phyloP scores from a whole-genome alignment of 1,284 basidiomycete genomes.

The Heterobasidion occidentale region DNA sequence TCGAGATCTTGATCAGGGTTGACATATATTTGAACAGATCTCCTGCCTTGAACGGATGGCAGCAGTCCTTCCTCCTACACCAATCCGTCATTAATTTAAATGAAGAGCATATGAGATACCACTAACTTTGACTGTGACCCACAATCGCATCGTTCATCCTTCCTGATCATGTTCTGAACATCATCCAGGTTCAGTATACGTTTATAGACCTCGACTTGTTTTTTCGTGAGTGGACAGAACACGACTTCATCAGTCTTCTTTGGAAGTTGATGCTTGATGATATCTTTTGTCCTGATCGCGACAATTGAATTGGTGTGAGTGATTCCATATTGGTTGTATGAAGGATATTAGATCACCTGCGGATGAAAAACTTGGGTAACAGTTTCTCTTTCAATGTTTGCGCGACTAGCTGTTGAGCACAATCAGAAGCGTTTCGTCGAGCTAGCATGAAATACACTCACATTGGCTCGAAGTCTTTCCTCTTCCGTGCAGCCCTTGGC shows the following conservation, averaged over 20 bases:
- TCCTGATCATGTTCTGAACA: conserved; percentile 59
- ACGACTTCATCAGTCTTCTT: conserved; percentile 82
- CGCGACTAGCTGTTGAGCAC: conserved; percentile 38
- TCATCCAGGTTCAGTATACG: conserved; percentile 51
- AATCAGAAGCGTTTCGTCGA: neutral
- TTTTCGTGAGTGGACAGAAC: conserved; percentile 73
- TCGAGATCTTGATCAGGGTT: conserved; percentile 77
- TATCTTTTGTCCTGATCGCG: conserved; percentile 61
- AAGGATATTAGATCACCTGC: conserved; percentile 39
- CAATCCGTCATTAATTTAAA: neutral
- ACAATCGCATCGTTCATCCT: conserved; percentile 69
- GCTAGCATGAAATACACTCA: conserved; percentile 21
- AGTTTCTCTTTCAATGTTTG: conserved; percentile 54
- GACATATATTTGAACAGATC: conserved; percentile 71
- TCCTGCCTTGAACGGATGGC: conserved; percentile 49
- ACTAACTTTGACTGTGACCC: conserved; percentile 46
- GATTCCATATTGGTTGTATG: conserved; percentile 6
- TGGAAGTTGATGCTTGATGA: conserved; percentile 76
- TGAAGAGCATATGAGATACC: neutral
- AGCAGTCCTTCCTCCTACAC: conserved; percentile 56
- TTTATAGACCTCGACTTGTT: conserved; percentile 67
- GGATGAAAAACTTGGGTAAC: conserved; percentile 68
- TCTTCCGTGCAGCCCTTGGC: conserved; percentile 55
- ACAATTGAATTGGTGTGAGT: conserved; percentile 1
- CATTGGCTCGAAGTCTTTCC: conserved; percentile 48